phyloP scores from a whole-genome alignment of 371 early-diverging fungal genomes.

The Parasitella parasitica region DNA sequence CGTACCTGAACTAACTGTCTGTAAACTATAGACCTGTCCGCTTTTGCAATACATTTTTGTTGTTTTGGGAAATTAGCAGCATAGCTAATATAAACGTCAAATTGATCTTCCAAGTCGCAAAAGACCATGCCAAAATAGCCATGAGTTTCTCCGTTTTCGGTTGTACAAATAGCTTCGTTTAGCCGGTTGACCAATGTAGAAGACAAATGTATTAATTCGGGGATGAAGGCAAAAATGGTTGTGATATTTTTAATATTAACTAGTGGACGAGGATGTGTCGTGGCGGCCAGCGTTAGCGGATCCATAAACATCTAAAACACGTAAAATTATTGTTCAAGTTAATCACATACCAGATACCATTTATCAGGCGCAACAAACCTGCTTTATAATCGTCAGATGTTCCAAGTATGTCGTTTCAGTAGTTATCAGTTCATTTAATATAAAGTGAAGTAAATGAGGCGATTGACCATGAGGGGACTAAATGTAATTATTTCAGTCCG shows the following conservation, averaged over 20 bases:
- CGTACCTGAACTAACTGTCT: slow-evolving; percentile 37
- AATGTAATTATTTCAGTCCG: not conserved
- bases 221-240: slow-evolving; percentile 46
- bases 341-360: not conserved
- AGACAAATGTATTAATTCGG: slow-evolving; percentile 43
- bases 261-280: slow-evolving; percentile 32
- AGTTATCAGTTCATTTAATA: slow-evolving; percentile 42
- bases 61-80: slow-evolving; percentile 43
- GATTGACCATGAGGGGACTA: slow-evolving; percentile 23
- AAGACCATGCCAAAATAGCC: slow-evolving; percentile 41
- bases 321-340: not conserved
- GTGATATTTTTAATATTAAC: slow-evolving; percentile 38
- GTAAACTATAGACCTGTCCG: slow-evolving; percentile 32
- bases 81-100: slow-evolving; percentile 43
- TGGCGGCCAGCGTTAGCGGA: slow-evolving; percentile 42
- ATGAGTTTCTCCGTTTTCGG: slow-evolving; percentile 18
- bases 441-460: slow-evolving; percentile 38
- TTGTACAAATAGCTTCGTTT: slow-evolving; percentile 23
- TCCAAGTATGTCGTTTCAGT: slow-evolving; percentile 50
- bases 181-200: slow-evolving; percentile 30
- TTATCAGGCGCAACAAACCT: slow-evolving; percentile 23
- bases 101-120: slow-evolving; percentile 34
- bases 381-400: slow-evolving; percentile 44
- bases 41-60: slow-evolving; percentile 28
- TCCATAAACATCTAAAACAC: slow-evolving; percentile 50